Base-by-base conservation (phyloP, 106 monocot species). In the Dendrobium officinale region DNA sequence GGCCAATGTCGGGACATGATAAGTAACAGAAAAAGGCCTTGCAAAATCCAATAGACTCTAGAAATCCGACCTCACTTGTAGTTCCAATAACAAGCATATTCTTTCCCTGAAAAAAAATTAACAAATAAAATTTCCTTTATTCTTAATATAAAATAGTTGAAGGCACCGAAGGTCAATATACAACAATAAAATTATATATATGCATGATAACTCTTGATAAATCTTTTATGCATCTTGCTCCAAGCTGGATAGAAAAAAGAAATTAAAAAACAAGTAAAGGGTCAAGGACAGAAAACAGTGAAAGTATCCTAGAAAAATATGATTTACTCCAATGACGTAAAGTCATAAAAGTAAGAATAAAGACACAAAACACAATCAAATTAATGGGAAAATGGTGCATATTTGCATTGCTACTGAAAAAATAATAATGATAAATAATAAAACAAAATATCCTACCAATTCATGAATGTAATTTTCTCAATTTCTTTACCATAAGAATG, bases 31-130 rank as follows among this genome's bases (percentile, higher is more conserved):
- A 79, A 99, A 99, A n/a, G 72, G 92, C 89, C 87, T 88, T 86
- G 64, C 91, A 86, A 59, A 99, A 91, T 74, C 95, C 98, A 84
- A 95, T 88, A 41, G 98, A 95, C 37, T 93, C 98, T 29, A 99
- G 83, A 86, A 99, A 92, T 15, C 83, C 91, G n/a, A 83, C 88
- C 74, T 95, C 92, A 86, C 98, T 92, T 70, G 95, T 99, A 78
- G 98, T 95, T 80, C 98, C 95, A 81, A 95, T 87, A 49, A 99
- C 90, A 75, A 99, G 81, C 88, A 99, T 83, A 43, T 88, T 99
- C 79, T 99, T 99, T 10, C 98, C 98, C 98, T 99, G 86, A n/a
- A 15, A 87, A 48, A 80, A 75, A n/a, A 81, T 67, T 20, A 59
- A 68, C 7, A 29, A 29, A 68, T 29, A 29, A 31, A 11, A 68